Conservation (phyloP, 1,139 yeast genomes). For the Casaregolazyma lundiana region DNA sequence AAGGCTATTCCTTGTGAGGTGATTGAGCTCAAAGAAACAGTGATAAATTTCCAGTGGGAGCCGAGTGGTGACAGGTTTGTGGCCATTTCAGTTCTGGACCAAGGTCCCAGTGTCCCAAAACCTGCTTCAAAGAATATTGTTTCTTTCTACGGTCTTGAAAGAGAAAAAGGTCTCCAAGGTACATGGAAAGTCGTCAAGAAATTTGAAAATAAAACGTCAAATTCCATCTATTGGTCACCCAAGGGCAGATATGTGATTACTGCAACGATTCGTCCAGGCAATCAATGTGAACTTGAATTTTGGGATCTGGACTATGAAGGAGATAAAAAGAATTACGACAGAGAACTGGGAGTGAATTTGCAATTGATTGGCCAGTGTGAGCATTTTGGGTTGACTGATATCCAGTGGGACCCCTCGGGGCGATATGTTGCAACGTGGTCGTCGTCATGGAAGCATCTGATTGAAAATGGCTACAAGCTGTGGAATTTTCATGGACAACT, state of each 20-base stretch:
- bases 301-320: constrained; percentile 84
- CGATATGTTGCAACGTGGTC: constrained; percentile 87
- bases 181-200: constrained; percentile 57
- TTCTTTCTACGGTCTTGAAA: constrained; percentile 80
- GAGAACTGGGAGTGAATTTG: constrained; percentile 51
- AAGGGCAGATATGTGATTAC: constrained; percentile 84
- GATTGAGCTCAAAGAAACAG: constrained; percentile 86
- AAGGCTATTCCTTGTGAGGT: constrained; percentile 94
- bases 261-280: constrained; percentile 61
- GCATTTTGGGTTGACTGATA: constrained; percentile 74
- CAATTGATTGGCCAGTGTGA: constrained; percentile 61
- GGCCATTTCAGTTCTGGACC: constrained; percentile 52
- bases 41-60: constrained; percentile 91
- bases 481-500: constrained; percentile 79
- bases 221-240: constrained; percentile 86
- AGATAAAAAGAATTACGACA: constrained; percentile 44
- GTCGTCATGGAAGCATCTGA: constrained; percentile 75
- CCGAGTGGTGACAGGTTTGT: constrained; percentile 86
- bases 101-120: constrained; percentile 34
- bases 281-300: constrained; percentile 64
- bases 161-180: constrained; percentile 42
- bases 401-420: constrained; percentile 96
- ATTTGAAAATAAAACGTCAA: constrained; percentile 55
- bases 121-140: constrained; percentile 71
- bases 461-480: constrained; percentile 87